Conservation (phyloP, 1,284 basidiomycete genomes). For the Laetiporus sulphureus region DNA sequence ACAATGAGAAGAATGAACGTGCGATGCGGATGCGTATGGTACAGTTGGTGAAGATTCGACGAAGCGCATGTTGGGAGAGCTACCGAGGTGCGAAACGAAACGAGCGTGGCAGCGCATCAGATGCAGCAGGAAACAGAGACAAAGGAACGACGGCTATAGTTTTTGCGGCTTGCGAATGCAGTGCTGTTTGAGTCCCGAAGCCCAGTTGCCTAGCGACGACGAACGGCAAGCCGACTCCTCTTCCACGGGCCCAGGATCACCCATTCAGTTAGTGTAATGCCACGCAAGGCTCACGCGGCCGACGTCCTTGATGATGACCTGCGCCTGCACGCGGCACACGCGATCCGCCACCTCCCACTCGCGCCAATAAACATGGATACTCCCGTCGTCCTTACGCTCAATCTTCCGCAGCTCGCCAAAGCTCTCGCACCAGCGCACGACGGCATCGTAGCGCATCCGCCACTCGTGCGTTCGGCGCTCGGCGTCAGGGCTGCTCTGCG, state of each 20-base stretch:
- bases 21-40: not conserved
- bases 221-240: too few species aligned
- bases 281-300: conserved; percentile 25
- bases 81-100: not conserved
- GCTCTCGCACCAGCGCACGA: conserved; percentile 24
- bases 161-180: too few species aligned
- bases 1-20: not conserved
- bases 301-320: conserved; percentile 25
- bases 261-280: conserved; percentile 19
- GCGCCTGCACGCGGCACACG: conserved; percentile 25
- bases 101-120: conserved; percentile 1
- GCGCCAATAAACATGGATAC: conserved; percentile 25
- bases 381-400: conserved; percentile 22
- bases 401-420: conserved; percentile 22
- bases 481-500: conserved; percentile 3
- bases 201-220: too few species aligned
- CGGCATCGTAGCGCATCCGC: conserved; percentile 16
- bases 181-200: too few species aligned
- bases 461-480: conserved; percentile 14
- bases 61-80: not conserved
- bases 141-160: too few species aligned
- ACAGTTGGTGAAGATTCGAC: not conserved
- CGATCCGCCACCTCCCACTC: conserved; percentile 25
- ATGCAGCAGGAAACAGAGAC: not conserved
- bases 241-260: too few species aligned